phyloP scores from a whole-genome alignment of 148 eudicot genomes.

The Rhododendron kiyosumense region DNA sequence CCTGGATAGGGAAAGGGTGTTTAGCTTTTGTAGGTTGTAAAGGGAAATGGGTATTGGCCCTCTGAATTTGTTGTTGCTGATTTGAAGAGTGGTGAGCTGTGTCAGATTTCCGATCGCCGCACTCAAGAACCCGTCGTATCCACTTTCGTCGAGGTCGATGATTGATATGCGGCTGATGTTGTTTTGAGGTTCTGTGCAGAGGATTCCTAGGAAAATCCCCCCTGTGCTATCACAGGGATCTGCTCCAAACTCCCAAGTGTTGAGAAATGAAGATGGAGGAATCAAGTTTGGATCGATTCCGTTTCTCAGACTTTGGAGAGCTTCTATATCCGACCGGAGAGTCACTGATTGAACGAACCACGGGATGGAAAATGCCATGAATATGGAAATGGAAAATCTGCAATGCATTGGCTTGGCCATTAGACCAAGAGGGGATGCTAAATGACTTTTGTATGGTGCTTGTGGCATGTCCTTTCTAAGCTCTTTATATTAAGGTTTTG shows the following conservation, averaged over 20 bases:
- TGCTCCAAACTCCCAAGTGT: conserved; percentile 47
- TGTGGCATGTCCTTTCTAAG: not conserved
- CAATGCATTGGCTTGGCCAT: not conserved
- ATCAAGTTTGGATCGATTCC: conserved; percentile 57
- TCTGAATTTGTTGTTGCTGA: conserved; percentile 57
- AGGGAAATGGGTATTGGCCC: conserved; percentile 54
- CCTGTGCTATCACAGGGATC: conserved; percentile 73
- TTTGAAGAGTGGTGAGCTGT: conserved; percentile 44
- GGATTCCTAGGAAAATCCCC: conserved; percentile 55
- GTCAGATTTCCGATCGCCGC: conserved; percentile 54
- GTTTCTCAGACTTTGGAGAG: conserved; percentile 37
- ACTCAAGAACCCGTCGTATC: conserved; percentile 61
- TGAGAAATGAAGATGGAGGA: conserved; percentile 37
- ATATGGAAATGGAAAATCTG: not conserved
- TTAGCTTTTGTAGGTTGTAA: conserved; percentile 36
- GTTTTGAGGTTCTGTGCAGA: conserved; percentile 43
- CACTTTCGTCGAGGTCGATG: conserved; percentile 51
- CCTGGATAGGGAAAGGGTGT: conserved; percentile 32
- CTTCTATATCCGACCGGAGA: conserved; percentile 39
- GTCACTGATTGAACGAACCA: conserved; percentile 30
- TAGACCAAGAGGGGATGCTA: not conserved
- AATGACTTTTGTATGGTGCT: not conserved
- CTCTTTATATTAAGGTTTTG: not conserved
- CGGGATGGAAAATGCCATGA: conserved; percentile 1
- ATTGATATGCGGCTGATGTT: conserved; percentile 37